A percentile compares a stretch with the other conserved stretches of the same genome.
Conservation (phyloP, 192 early-diverging fungal genomes). For the Glomus cerebriforme region DNA sequence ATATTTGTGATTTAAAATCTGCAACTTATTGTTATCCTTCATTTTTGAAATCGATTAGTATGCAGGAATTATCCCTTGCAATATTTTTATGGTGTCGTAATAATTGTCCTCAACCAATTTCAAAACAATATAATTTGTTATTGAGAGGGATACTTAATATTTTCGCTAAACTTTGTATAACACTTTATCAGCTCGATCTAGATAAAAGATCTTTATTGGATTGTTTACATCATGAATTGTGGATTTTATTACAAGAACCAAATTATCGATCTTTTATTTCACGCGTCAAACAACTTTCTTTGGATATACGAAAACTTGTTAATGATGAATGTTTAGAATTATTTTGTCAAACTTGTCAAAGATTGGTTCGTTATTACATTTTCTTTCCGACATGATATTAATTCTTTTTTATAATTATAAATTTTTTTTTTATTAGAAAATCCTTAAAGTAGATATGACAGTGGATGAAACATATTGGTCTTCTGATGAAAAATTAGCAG, state of each 20-base stretch:
- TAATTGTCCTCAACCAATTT: conserved; percentile 13
- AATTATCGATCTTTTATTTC: neutral
- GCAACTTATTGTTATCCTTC: conserved; percentile 13
- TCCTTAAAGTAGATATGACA: conserved; percentile 11
- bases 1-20: neutral
- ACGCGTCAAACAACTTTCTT: neutral
- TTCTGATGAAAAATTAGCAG: neutral
- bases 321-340: conserved; percentile 1
- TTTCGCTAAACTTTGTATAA: neutral
- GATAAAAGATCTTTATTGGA: conserved; percentile 2
- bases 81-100: conserved; percentile 16
- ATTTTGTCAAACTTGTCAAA: neutral
- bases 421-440: neutral
- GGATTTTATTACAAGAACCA: neutral
- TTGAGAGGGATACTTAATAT: neutral
- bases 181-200: neutral
- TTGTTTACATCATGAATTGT: conserved; percentile 11
- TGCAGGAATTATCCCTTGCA: neutral
- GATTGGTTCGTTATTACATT: neutral
- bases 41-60: neutral
- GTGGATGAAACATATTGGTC: neutral
- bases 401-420: neutral
- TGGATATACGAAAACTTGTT: conserved; percentile 6
- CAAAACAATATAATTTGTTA: conserved; percentile 2
- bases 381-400: neutral